Evolutionary conservation across 2,329 filamentous ascomycete species (phyloP).

Genomic region (Allantophomopsis lycopodina): DNA sequence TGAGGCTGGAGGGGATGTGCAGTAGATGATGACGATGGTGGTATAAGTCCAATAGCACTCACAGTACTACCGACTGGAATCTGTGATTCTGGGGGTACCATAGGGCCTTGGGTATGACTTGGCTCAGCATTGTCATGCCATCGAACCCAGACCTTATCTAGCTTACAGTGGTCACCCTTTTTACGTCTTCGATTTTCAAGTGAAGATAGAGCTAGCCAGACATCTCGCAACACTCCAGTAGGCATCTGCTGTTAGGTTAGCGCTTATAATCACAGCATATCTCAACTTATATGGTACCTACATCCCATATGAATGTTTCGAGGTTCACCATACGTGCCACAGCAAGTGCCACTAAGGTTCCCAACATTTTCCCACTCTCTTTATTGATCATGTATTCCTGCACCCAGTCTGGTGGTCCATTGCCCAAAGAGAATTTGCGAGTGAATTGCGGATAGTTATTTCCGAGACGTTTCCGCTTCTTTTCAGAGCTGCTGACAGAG

Average conservation of each 20-base stretch:
- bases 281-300: no score
- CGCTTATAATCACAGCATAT: no score
- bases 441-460: constrained; percentile 71
- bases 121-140: constrained; percentile 59
- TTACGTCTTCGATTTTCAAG: constrained; percentile 34
- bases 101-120: constrained; percentile 12
- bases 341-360: constrained; percentile 65
- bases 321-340: constrained; percentile 72
- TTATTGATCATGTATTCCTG: constrained; percentile 72
- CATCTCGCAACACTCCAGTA: constrained; percentile 66
- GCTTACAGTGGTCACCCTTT: constrained; percentile 45
- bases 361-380: constrained; percentile 80
- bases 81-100: constrained; percentile 6
- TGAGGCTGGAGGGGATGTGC: constrained; percentile 12
- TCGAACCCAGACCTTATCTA: constrained; percentile 66
- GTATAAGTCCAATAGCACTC: constrained; percentile 25
- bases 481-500: constrained; percentile 9
- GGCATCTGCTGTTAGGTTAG: constrained; percentile 46
- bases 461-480: constrained; percentile 33
- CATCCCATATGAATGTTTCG: constrained; percentile 68
- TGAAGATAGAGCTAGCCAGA: constrained; percentile 67
- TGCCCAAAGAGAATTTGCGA: constrained; percentile 73
- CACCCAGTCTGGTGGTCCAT: constrained; percentile 66
- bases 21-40: constrained; percentile 11
- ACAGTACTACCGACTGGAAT: constrained; percentile 21